A percentile compares a stretch with the other conserved stretches of the same genome.
Evolutionary conservation across 2,329 filamentous ascomycete genomes (phyloP).

Genomic region (Eutypa lata): DNA sequence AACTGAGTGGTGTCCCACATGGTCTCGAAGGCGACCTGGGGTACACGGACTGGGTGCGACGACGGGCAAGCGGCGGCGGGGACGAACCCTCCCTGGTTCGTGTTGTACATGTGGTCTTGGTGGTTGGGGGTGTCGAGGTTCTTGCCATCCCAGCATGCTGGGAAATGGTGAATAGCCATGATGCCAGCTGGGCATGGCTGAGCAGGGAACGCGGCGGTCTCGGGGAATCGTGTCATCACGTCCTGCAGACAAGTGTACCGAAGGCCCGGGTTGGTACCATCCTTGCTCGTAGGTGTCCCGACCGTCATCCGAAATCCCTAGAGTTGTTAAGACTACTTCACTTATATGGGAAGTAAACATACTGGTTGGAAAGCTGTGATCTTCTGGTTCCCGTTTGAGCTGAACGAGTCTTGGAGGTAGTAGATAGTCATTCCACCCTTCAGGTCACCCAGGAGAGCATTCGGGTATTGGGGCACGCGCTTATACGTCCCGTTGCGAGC

Average conservation of each 20-base stretch:
- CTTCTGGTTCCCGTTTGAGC: slow-evolving; percentile 35
- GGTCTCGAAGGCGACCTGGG: slow-evolving; percentile 41
- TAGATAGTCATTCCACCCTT: slow-evolving; percentile 39
- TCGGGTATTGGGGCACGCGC: slow-evolving; percentile 26
- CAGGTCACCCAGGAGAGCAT: slow-evolving; percentile 29
- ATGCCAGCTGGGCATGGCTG: slow-evolving; percentile 35
- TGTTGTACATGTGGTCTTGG: slow-evolving; percentile 36
- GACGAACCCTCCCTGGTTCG: slow-evolving; percentile 27
- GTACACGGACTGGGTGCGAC: slow-evolving; percentile 32
- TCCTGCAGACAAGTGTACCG: slow-evolving; percentile 30
- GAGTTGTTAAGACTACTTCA: background rate
- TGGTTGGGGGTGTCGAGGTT: slow-evolving; percentile 28
- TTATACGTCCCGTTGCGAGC: slow-evolving; percentile 27
- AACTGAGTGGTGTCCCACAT: slow-evolving; percentile 41
- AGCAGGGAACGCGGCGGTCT: slow-evolving; percentile 32
- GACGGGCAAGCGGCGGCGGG: slow-evolving; percentile 32
- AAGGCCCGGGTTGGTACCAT: slow-evolving; percentile 24
- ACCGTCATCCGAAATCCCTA: slow-evolving; percentile 41
- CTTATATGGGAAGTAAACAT: slow-evolving; percentile 1
- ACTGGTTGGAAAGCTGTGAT: slow-evolving; percentile 36
- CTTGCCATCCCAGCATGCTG: slow-evolving; percentile 29
- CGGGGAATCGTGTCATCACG: slow-evolving; percentile 33
- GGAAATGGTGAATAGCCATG: slow-evolving; percentile 37
- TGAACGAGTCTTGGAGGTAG: slow-evolving; percentile 38
- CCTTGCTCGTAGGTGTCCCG: slow-evolving; percentile 24